Percentiles rank a stretch among this genome's conserved stretches.
Evolutionary conservation across 129 eudicot genomes (phyloP).

Genomic region (carrot (Daucus carota)): DNA sequence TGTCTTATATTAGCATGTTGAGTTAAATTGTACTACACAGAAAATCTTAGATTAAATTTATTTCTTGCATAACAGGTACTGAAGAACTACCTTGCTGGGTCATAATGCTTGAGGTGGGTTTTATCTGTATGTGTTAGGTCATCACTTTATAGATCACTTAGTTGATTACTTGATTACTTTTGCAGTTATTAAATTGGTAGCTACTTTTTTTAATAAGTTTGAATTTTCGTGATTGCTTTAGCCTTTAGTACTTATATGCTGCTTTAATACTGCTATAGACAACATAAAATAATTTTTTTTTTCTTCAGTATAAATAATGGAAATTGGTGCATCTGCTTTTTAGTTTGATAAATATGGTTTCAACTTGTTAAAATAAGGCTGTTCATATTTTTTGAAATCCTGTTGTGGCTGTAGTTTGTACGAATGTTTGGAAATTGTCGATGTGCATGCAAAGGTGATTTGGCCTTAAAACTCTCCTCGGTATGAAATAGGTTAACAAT

Average conservation of each 20-base stretch:
- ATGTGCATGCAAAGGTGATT: background rate
- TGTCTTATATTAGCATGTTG: slow-evolving; percentile 18
- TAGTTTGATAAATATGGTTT: background rate
- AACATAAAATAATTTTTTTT: background rate
- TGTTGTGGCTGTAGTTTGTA: background rate
- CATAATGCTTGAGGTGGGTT: slow-evolving; percentile 88
- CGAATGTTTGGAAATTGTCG: background rate
- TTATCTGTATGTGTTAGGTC: slow-evolving; percentile 8
- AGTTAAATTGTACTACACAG: slow-evolving; percentile 20
- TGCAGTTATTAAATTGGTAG: background rate
- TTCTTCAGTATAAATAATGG: background rate
- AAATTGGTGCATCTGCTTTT: background rate
- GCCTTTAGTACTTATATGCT: background rate
- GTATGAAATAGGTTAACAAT: background rate
- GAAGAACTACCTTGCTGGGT: slow-evolving; percentile 89
- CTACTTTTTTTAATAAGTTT: background rate
- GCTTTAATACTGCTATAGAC: background rate
- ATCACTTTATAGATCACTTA: background rate
- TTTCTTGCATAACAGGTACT: slow-evolving; percentile 51
- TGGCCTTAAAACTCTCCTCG: background rate
- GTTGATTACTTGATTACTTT: background rate
- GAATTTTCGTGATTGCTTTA: background rate
- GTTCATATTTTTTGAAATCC: background rate
- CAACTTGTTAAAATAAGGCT: background rate
- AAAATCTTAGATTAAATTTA: slow-evolving; percentile 17